Base-by-base conservation (phyloP, 148 eudicot genomes). In the Persicaria tinctoria region DNA sequence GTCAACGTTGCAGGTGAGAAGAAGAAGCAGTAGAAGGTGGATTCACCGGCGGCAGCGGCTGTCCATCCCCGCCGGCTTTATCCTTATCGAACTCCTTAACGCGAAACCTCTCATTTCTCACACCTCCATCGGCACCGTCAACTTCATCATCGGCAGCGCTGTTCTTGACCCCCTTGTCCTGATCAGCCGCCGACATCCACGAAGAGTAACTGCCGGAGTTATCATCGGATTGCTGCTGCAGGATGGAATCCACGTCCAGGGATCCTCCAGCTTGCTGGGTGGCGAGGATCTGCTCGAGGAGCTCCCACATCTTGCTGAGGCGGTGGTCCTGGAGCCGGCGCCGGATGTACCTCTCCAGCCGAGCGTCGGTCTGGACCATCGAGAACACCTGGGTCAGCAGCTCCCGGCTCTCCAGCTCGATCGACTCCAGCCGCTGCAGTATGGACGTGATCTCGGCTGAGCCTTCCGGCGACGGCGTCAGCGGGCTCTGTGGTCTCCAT, bases 221-320 rank as follows among this genome's bases (percentile, higher is more conserved):
- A 63, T 63, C 68, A 5, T 20, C 41, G 10, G 56, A 53, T 14
- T 11, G 4, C 11, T 62, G 3, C 13, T 62, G 3, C 13, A 62
- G 44, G 20, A 62, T 62, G 11, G 10, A 3, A 3, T 18, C 38
- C 4, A 20, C 32, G 13, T 62, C 68, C 11, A 60, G 32, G 9
- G 23, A 13, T 45, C 62, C 75, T 27, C 2, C 41, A 32, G 41
- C 3, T 32, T 51, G 59, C 8, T 50, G 51, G 17, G 60, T n/a
- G 8, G 45, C 75, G 32, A 73, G 75, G 6, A 73, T 55, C 53
- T 53, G 62, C 49, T 73, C 75, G 1, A 73, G 63, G 18, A 73
- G n/a, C 46, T 53, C 75, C 75, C 75, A 73, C 75, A 73, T 73
- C 18, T 17, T 11, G 38, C 75, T 73, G 20, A 73, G 60, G 47